A percentile compares a stretch with the other conserved stretches of the same genome.
Conservation (phyloP, 169 alveolate species). For the Plasmodium chabaudi region DNA sequence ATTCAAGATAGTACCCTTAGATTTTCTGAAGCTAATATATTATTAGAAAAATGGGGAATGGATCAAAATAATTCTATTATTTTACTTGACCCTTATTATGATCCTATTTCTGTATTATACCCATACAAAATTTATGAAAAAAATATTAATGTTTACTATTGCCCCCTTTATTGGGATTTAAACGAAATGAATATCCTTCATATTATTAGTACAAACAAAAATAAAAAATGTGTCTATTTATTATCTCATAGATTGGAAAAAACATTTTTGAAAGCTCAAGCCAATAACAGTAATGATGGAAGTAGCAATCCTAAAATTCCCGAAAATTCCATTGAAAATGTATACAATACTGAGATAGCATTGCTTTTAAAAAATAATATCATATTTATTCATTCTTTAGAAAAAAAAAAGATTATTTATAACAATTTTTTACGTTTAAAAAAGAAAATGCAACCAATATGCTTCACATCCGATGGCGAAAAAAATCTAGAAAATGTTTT, state of each 20-base stretch:
- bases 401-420: constrained; percentile 30
- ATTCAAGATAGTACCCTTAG: constrained; percentile 58
- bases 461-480: constrained; percentile 24
- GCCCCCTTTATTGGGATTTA: constrained; percentile 62
- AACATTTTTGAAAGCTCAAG: background rate
- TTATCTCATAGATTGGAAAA: constrained; percentile 8
- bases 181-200: constrained; percentile 29
- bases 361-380: background rate
- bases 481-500: constrained; percentile 43
- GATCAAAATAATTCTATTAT: constrained; percentile 50
- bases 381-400: constrained; percentile 24
- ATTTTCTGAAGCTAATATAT: constrained; percentile 52
- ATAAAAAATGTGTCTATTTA: constrained; percentile 42
- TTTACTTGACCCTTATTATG: constrained; percentile 45
- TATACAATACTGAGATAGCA: background rate
- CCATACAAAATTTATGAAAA: constrained; percentile 39
- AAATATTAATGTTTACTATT: constrained; percentile 38
- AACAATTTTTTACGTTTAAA: constrained; percentile 23
- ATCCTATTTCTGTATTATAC: constrained; percentile 44
- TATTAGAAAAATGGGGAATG: constrained; percentile 66
- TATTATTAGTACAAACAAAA: constrained; percentile 18
- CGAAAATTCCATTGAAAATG: background rate
- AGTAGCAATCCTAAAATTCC: background rate
- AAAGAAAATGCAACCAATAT: constrained; percentile 43
- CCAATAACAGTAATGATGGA: background rate